Conservation (phyloP, 352 stramenopile genomes). For the Blastocystis sp. region DNA sequence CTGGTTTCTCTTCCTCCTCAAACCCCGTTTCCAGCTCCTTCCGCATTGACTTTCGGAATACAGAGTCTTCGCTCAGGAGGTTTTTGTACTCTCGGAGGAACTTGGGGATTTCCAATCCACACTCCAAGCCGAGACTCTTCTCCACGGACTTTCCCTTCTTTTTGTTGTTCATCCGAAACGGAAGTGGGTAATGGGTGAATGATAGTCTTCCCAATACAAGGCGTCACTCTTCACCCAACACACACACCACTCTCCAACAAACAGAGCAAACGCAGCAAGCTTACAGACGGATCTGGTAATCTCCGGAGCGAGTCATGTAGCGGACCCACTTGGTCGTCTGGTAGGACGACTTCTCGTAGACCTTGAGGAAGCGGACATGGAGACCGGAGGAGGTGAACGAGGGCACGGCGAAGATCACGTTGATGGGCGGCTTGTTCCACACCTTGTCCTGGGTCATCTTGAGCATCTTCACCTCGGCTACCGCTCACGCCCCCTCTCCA, state of each 20-base stretch:
- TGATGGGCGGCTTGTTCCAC: conserved; percentile 87
- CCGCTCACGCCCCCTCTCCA: not conserved
- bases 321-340: conserved; percentile 92
- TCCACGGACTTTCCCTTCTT: not conserved
- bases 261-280: conserved; percentile 59
- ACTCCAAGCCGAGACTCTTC: not conserved
- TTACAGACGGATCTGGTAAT: conserved; percentile 92
- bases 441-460: conserved; percentile 84
- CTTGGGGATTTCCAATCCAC: not conserved
- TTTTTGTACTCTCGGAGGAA: not conserved
- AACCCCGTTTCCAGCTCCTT: not conserved
- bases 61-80: not conserved
- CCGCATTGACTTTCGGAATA: not conserved
- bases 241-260: not conserved
- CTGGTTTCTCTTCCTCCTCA: not conserved
- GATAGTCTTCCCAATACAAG: too few relatives aligned
- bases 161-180: not conserved
- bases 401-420: conserved; percentile 86
- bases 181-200: too few relatives aligned
- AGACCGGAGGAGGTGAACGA: conserved; percentile 94
- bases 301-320: conserved; percentile 89
- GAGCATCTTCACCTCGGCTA: conserved; percentile 86
- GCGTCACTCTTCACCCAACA: not conserved
- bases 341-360: conserved; percentile 96
- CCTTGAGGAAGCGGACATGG: conserved; percentile 91